Evolutionary conservation across 2,329 filamentous ascomycete genomes (phyloP).

Genomic region (Microcyclosporella mali): DNA sequence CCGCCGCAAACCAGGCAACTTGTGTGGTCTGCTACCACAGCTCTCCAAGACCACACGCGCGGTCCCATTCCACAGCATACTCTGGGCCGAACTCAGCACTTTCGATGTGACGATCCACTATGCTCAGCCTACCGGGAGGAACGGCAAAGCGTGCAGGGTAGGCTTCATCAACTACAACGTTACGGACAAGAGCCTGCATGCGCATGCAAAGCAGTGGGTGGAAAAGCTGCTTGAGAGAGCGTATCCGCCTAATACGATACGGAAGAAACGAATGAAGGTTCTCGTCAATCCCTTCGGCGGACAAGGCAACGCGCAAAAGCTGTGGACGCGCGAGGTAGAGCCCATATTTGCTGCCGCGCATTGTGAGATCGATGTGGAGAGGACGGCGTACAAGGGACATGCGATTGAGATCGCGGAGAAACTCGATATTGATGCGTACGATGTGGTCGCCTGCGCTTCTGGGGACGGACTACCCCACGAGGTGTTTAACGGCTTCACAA

Average conservation of each 20-base stretch:
- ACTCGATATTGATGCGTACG: constrained; percentile 71
- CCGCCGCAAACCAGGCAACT: constrained; percentile 42
- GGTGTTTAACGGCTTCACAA: constrained; percentile 86
- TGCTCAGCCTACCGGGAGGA: constrained; percentile 51
- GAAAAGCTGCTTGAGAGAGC: constrained; percentile 60
- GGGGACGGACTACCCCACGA: constrained; percentile 90
- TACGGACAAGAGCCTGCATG: constrained; percentile 43
- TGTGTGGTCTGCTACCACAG: constrained; percentile 50
- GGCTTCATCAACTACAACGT: constrained; percentile 58
- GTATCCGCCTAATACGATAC: constrained; percentile 59
- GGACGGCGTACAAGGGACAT: constrained; percentile 67
- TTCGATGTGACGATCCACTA: constrained; percentile 65
- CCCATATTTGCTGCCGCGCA: constrained; percentile 77
- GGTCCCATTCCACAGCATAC: constrained; percentile 75
- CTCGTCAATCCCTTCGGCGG: constrained; percentile 89
- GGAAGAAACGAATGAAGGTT: constrained; percentile 73
- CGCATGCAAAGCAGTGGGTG: constrained; percentile 56
- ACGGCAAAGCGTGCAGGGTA: constrained; percentile 54
- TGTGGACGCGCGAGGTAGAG: constrained; percentile 68
- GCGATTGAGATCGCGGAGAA: constrained; percentile 69
- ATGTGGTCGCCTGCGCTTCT: constrained; percentile 82
- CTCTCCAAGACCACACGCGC: constrained; percentile 46
- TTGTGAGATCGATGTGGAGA: constrained; percentile 67
- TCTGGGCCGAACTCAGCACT: constrained; percentile 66
- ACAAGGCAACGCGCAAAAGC: constrained; percentile 65